These are phyloP conservation scores for Prunella vulgaris DNA, from an alignment of 257 asterid genomes.

Conservation along the genomic window DNA sequence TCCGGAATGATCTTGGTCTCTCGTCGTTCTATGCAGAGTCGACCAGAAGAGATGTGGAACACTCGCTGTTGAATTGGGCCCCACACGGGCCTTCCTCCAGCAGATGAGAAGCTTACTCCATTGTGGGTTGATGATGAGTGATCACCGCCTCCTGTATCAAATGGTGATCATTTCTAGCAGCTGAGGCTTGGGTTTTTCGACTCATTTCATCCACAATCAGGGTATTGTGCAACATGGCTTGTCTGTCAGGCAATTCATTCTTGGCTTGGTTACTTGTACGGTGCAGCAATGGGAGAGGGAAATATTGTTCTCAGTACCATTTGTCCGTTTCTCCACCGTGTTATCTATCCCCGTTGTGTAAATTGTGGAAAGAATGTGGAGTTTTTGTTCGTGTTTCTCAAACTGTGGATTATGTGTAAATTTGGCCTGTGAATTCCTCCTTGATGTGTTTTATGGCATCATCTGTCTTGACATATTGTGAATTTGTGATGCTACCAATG, in stretches of 20 bases:
- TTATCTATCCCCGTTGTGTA: conserved; percentile 17
- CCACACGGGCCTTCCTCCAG: conserved; percentile 36
- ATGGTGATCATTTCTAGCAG: background rate
- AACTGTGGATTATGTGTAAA: conserved; percentile 11
- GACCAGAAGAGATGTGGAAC: conserved; percentile 28
- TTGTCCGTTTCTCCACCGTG: conserved; percentile 27
- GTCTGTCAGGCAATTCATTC: conserved; percentile 90
- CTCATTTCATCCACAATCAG: background rate
- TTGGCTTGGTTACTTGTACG: conserved; percentile 74
- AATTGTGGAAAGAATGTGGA: conserved; percentile 4
- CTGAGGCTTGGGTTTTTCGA: background rate
- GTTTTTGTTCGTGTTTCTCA: background rate
- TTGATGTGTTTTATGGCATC: background rate
- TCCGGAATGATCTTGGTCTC: conserved; percentile 18
- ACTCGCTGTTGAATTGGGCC: conserved; percentile 36
- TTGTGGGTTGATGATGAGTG: conserved; percentile 10
- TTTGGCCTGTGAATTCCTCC: background rate
- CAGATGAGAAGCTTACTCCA: conserved; percentile 33
- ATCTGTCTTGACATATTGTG: background rate
- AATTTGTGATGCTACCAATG: too few relatives aligned
- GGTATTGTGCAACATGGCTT: conserved; percentile 17
- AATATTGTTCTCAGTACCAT: conserved; percentile 5
- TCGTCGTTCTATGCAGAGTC: conserved; percentile 26
- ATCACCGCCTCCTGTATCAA: background rate
- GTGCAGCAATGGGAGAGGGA: conserved; percentile 22